Evolutionary conservation across 805 yeast species (phyloP).

Genomic region (Kurtzmaniella cleridarum): DNA sequence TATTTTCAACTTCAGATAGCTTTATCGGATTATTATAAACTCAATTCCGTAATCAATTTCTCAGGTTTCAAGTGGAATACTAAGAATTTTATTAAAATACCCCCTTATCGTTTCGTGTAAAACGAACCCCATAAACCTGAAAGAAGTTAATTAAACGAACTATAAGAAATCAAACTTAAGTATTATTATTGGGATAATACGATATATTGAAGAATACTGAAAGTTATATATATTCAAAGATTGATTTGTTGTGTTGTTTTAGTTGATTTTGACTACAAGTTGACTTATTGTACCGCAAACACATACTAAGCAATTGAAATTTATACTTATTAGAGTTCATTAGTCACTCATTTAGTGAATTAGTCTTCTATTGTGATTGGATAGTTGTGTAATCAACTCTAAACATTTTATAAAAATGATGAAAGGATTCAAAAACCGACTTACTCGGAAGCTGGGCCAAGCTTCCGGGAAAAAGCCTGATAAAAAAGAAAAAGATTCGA

Average conservation of each 20-base stretch:
- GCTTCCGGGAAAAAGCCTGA: conserved; percentile 29
- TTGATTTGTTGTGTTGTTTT: neutral
- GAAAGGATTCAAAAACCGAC: conserved; percentile 44
- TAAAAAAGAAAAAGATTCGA: conserved; percentile 30
- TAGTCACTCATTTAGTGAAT: neutral
- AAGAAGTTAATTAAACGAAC: neutral
- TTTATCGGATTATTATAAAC: no score
- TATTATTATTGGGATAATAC: neutral
- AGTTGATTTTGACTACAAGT: neutral
- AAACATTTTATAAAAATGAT: conserved; percentile 29
- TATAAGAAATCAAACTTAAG: neutral
- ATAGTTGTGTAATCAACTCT: no score
- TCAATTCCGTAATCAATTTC: no score
- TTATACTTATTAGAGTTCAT: no score
- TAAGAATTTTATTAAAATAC: no score
- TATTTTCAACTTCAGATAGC: no score
- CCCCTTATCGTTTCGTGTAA: neutral
- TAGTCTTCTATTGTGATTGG: conserved; percentile 2
- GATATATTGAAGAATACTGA: neutral
- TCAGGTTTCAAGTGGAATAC: no score
- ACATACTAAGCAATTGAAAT: no score
- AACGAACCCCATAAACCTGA: neutral
- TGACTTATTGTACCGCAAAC: no score
- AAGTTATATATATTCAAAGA: neutral
- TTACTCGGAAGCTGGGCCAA: conserved; percentile 36